Evolutionary conservation across 179 eudicot species (phyloP), one percentile per base, ranked within the genome.

Genomic region (Pouteria campechiana): DNA sequence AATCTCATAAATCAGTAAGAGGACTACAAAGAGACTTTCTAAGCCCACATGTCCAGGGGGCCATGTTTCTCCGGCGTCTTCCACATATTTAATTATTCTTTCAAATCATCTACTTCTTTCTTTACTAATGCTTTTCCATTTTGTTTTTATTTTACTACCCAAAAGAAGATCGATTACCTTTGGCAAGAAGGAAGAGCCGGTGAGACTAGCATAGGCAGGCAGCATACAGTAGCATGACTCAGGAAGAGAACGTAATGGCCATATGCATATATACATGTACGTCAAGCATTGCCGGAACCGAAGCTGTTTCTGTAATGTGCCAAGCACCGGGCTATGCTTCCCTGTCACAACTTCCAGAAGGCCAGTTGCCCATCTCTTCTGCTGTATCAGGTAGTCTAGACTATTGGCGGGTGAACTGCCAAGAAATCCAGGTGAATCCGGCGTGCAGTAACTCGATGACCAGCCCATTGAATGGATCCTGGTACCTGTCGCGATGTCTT

Each of bases 301-400:
- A 13, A 67, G 51, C 43, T 62, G 46, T 0, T 27, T 46, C 0
- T 10, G 15, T 3, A 62, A n/a, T 1, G 57, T 32, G 7, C 16
- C 17, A 0, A 37, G n/a, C 3, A 68, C 15, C 15, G 74, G 74
- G 51, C 46, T 48, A 37, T 18, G 41, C n/a, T 7, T 2, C 18
- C 32, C 13, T 37, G 58, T 32, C 5, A 52, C 7, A 11, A 53
- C 16, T 33, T 68, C 65, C 0, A 62, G 37, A 25, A 61, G 53
- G 28, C 73, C 73, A 17, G 57, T 47, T 15, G 69, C 25, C 73
- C 65, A 62, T 41, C 73, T 62, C 30, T 68, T 68, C 27, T 41
- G 46, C 34, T 62, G 69, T 55, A 34, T 52, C 44, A 68, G 18
- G 10, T 40, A 16, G 13, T 25, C 37, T 17, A 60, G 53, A 17